A percentile compares a stretch with the other conserved stretches of the same genome.
phyloP scores from a whole-genome alignment of 2,329 filamentous ascomycete species.

The Apiospora marii region DNA sequence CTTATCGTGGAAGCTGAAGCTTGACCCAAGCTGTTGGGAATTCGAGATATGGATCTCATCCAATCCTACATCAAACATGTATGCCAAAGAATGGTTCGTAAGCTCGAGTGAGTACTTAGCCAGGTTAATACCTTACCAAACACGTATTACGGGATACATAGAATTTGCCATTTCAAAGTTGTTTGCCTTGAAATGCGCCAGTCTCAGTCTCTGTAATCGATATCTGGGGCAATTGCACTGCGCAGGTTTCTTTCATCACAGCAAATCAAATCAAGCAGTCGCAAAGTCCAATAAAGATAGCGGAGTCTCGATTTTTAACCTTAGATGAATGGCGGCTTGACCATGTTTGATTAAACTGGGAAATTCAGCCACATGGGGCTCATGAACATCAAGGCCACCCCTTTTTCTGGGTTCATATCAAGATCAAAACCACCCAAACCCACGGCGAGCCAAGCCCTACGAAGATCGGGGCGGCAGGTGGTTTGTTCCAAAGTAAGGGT shows the following conservation, averaged over 20 bases:
- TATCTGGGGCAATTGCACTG: not conserved
- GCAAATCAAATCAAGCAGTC: not conserved
- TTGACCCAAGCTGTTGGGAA: slow-evolving; percentile 13
- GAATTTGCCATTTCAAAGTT: not conserved
- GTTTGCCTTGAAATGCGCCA: not conserved
- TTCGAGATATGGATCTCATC: not conserved
- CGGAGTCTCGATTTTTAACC: not conserved
- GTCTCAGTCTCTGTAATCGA: not conserved
- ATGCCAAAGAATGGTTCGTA: not conserved
- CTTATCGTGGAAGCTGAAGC: slow-evolving; percentile 15
- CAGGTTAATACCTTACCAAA: not conserved
- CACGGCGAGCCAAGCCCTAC: not conserved
- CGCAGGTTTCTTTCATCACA: not conserved
- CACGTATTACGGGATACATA: not conserved
- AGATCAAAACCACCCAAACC: slow-evolving; percentile 11
- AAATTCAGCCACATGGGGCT: slow-evolving; percentile 11
- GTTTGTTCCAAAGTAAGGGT: not conserved
- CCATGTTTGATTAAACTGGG: not conserved
- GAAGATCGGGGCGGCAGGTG: slow-evolving; percentile 6
- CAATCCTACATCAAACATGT: not conserved
- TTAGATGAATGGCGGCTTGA: not conserved
- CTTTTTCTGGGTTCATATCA: slow-evolving; percentile 7
- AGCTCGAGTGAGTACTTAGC: not conserved
- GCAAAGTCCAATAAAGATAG: not conserved
- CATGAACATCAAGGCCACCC: not conserved